Evolutionary conservation across 345 rosid species (phyloP), one percentile per base, ranked within the genome.

Genomic region (Eucalyptus erythrocorys): DNA sequence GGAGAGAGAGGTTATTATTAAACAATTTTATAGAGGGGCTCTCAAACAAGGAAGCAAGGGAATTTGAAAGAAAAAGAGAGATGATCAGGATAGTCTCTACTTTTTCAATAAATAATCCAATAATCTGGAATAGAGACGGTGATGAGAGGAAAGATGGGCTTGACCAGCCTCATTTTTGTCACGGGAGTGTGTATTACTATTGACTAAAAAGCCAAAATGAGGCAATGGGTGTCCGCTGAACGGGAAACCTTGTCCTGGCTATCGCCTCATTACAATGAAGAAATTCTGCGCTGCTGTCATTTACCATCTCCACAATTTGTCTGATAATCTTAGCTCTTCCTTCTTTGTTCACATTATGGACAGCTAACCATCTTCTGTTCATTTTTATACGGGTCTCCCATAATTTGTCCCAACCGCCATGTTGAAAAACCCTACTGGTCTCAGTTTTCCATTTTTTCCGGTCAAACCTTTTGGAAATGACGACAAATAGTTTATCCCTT

Each of bases 211-310:
- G 86, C 57, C 80, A 84, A 49, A 88, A 59, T 19, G 51, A 45
- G 79, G 51, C 76, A 94, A 92, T 91, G 89, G 88, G 90, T 94
- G 97, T 95, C 94, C 91, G 94, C 93, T 93, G 96, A 94, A 93
- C 87, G 92, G 96, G 95, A 93, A 92, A 95, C 97, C 95, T 92
- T 88, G 90, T 90, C 97, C 96, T 86, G 81, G 92, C 89, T 88
- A 86, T 92, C 93, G 95, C 94, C 96, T 92, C 90, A 90, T 90
- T 90, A 90, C 86, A 89, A 89, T 94, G 93, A 94, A 91, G 89
- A 89, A 94, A 94, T 87, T 92, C 92, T 89, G 93, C 93, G 84
- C 34, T 79, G 89, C 92, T 92, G 92, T 90, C 93, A 92, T 91
- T 93, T 90, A 86, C 88, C 49, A 50, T 87, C 48, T 59, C 47